Percentiles rank a stretch among this genome's conserved stretches.
These are phyloP conservation scores for Citrus medica DNA, from an alignment of 345 rosid genomes.

Conservation along the genomic window DNA sequence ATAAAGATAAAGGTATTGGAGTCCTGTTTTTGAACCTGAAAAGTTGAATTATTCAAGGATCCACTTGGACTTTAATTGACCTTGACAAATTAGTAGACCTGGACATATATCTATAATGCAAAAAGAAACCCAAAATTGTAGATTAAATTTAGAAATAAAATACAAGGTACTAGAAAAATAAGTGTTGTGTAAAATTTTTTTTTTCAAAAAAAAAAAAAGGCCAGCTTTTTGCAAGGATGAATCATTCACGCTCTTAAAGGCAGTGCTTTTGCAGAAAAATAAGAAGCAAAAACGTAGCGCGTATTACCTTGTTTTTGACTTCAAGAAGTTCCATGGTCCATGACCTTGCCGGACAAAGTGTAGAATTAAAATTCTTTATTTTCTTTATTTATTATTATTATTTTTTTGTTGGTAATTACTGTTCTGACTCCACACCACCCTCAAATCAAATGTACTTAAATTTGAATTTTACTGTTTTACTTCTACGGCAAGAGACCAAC, in stretches of 20 bases:
- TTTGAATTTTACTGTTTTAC: too few species aligned
- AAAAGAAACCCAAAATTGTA: not conserved
- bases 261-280: not conserved
- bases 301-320: not conserved
- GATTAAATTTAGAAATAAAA: not conserved
- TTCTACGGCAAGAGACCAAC: too few species aligned
- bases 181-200: not conserved
- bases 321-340: not conserved
- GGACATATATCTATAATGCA: not conserved
- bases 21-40: conserved; percentile 1
- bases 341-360: not conserved
- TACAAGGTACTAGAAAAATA: not conserved
- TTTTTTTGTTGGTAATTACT: too few species aligned
- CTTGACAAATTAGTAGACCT: not conserved
- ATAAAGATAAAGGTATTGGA: not conserved
- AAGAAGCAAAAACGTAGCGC: not conserved
- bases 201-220: too few species aligned
- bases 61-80: not conserved
- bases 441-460: too few species aligned
- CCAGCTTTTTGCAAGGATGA: not conserved
- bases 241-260: not conserved
- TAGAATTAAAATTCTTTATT: not conserved
- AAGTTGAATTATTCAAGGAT: not conserved
- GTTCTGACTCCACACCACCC: too few species aligned
- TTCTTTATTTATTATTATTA: too few species aligned